phyloP scores from a whole-genome alignment of 164 flowering plant genomes.

The Tetracentron sinense region DNA sequence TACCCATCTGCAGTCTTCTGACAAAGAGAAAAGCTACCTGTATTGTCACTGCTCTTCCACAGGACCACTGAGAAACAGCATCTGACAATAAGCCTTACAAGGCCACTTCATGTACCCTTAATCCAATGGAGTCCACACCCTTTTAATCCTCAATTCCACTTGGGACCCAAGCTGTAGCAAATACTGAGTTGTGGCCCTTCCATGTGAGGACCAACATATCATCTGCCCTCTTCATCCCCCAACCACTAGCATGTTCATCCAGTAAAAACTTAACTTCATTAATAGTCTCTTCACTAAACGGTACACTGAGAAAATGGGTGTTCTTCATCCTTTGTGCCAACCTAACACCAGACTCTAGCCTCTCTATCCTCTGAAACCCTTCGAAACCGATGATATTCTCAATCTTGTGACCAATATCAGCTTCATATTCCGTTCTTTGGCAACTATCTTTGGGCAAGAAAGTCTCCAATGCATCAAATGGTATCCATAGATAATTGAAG shows the following conservation, averaged over 20 bases:
- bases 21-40: constrained; percentile 16
- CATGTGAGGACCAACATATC: constrained; percentile 73
- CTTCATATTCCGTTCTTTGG: constrained; percentile 63
- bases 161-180: constrained; percentile 69
- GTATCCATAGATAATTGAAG: constrained; percentile 79
- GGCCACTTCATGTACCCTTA: background rate
- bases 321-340: constrained; percentile 48
- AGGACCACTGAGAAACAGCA: too few relatives aligned
- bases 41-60: too few relatives aligned
- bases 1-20: constrained; percentile 14
- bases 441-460: constrained; percentile 64
- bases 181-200: constrained; percentile 81
- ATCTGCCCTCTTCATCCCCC: constrained; percentile 91
- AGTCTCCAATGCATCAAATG: constrained; percentile 72
- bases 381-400: constrained; percentile 67
- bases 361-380: constrained; percentile 62
- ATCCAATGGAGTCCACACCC: constrained; percentile 7
- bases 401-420: constrained; percentile 65
- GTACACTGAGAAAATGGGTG: constrained; percentile 34
- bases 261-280: constrained; percentile 52
- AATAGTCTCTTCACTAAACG: constrained; percentile 58
- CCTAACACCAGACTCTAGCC: constrained; percentile 43
- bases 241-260: constrained; percentile 83
- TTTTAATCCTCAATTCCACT: constrained; percentile 19
- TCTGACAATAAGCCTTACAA: background rate